Base-by-base conservation (phyloP, 2,329 filamentous ascomycete genomes). In the Fusarium keratoplasticum region DNA sequence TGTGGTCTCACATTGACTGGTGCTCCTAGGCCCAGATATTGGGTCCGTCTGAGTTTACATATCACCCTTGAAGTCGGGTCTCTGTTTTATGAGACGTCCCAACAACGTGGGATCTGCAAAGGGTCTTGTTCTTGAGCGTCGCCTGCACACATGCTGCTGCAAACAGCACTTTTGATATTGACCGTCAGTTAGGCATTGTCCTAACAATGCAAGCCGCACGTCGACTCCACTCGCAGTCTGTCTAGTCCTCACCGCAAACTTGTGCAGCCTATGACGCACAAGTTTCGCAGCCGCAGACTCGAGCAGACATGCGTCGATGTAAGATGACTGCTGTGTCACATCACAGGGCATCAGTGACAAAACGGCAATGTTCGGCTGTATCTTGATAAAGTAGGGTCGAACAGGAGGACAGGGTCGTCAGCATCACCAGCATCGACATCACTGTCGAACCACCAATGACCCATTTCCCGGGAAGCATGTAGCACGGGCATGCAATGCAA, bases 361-460 rank as follows among this genome's bases (percentile, higher is more conserved):
- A 47, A 55, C 55, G 58, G 58, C 25, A 60, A 47, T 62, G 42
- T 16, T 60, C 52, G 61, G 36, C 27, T 40, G 42, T 61, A 42
- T 42, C 22, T 31, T 47, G 36, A 38, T 52, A 59, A 40, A 64
- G 18, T 25, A 40, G 35, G 22, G 31, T 61, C 31, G 36, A 52
- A 61, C 59, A 40, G 57, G 57, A 33, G n/a, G 27, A 52, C 42
- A 10, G 35, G 20, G 42, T 64, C 36, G 61, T 55, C 47, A 42
- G 33, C 61, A 64, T 65, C 36, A 64, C 59, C 55, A 42, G 42
- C 50, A 64, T 62, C 40, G 42, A 73, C 62, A 73, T 69, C 64
- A 73, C 33, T 52, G 59, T 73, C 73, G 67, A 71, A 69, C 61
- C 73, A 75, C 70, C 54, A 69, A 63, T 63, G 64, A 66, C 70